Conservation (phyloP, 192 early-diverging fungal genomes). For the Podila minutissima region DNA sequence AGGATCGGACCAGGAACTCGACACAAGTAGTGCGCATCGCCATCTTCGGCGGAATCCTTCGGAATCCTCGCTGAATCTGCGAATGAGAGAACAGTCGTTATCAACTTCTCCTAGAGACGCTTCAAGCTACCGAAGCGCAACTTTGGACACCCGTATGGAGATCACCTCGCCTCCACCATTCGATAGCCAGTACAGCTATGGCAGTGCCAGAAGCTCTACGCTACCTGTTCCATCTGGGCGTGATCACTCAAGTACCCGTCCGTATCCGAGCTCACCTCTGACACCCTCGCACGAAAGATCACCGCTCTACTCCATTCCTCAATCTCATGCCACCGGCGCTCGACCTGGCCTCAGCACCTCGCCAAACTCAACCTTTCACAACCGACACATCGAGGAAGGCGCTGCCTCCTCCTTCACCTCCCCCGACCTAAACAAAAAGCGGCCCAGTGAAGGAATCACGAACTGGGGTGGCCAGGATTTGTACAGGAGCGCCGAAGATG, state of each 20-base stretch:
- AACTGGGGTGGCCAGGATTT: constrained; percentile 12
- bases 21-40: constrained; percentile 18
- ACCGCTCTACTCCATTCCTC: constrained; percentile 12
- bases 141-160: constrained; percentile 6
- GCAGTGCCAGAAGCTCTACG: not conserved
- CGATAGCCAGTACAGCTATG: not conserved
- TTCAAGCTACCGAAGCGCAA: not conserved
- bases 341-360: too few relatives aligned
- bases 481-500: constrained; percentile 10
- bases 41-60: constrained; percentile 42
- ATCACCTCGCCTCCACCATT: constrained; percentile 14
- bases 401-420: not conserved
- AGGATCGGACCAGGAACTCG: constrained; percentile 35
- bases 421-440: constrained; percentile 28
- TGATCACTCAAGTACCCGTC: constrained; percentile 10
- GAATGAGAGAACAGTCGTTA: not conserved
- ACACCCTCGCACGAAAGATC: constrained; percentile 36
- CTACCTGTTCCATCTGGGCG: not conserved
- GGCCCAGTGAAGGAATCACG: constrained; percentile 34
- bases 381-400: too few relatives aligned
- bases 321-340: not conserved
- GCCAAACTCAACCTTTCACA: too few relatives aligned
- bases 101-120: not conserved
- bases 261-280: constrained; percentile 24
- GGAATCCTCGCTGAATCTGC: constrained; percentile 36